These are phyloP conservation scores for Basipetospora chlamydospora DNA, from an alignment of 2,329 filamentous ascomycete species.

Conservation along the genomic window DNA sequence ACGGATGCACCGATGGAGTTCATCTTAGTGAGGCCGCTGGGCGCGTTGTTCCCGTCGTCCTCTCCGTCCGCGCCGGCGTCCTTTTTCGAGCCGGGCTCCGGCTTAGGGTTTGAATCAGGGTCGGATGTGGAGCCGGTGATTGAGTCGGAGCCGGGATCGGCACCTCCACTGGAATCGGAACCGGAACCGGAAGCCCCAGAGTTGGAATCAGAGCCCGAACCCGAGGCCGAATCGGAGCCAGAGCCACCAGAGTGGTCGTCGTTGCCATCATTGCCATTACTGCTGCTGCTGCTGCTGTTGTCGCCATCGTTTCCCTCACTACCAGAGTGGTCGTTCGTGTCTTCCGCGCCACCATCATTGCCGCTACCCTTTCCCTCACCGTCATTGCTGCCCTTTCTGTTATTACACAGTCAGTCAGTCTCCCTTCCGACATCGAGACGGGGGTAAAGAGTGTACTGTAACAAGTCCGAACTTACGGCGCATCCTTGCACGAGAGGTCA, in stretches of 20 bases:
- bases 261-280: background rate
- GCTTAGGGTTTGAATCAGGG: background rate
- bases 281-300: background rate
- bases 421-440: slow-evolving; percentile 8
- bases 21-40: slow-evolving; percentile 1
- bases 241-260: background rate
- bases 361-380: background rate
- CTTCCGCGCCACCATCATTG: background rate
- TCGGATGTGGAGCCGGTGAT: background rate
- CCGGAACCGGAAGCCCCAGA: slow-evolving; percentile 1
- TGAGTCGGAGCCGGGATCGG: background rate
- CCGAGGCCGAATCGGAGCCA: background rate
- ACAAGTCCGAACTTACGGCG: slow-evolving; percentile 6
- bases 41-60: background rate
- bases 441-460: slow-evolving; percentile 7
- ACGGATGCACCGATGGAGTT: slow-evolving; percentile 2
- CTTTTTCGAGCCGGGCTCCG: background rate
- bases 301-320: background rate
- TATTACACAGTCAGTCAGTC: background rate
- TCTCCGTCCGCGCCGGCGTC: background rate
- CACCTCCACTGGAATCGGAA: background rate
- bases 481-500: slow-evolving; percentile 43
- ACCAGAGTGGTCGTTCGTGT: background rate
- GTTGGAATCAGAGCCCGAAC: background rate
- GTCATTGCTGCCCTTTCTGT: slow-evolving; percentile 10